Evolutionary conservation across 805 yeast species (phyloP), one percentile per base, ranked within the genome.

Genomic region (Tetrapisispora nanseiensis): DNA sequence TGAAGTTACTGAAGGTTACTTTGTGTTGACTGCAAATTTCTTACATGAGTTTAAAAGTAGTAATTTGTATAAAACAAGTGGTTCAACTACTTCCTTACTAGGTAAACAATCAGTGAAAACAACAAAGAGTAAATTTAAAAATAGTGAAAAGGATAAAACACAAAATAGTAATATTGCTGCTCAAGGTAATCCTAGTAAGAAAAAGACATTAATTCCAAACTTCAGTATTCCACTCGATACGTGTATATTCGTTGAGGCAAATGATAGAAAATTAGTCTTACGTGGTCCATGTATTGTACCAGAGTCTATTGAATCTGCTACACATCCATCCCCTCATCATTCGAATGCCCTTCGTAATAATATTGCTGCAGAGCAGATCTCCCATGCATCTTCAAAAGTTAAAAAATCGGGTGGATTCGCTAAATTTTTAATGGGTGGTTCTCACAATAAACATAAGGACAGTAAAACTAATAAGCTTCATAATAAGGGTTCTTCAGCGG

Each of bases 21-120:
- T 78, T 50, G 82, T 81, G 12, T 65, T 81, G 43, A 79, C 86
- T 5, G 76, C 82, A 51, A 78, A 76, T 52, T 80, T 69, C 47
- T 57, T 81, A 30, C 86, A 80, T 59, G 86, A 81, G 57, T 81
- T 80, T 61, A 76, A 73, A 52, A 63, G 57, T 34, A 56, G 59
- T 39, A 57, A 62, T 41, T 56, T 62, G 31, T 63, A 56, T 40
- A 55, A 59, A 35, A 23, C 37, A 21, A 8, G 18, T 7, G 21
- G 44, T 7, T 15, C 43, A 16, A 7, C 45, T 9, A 19, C 35
- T n/a, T 35, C 33, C 4, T 4, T 18, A 4, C 32, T 23, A 4
- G 16, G 6, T 22, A 13, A 20, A 21, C n/a, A 29, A n/a, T 12
- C 5, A 2, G 11, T 12, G 11, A 37, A 37, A 11, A n/a, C 16